phyloP scores from a whole-genome alignment of 352 stramenopile genomes.

The Globisporangium acanthophoron region DNA sequence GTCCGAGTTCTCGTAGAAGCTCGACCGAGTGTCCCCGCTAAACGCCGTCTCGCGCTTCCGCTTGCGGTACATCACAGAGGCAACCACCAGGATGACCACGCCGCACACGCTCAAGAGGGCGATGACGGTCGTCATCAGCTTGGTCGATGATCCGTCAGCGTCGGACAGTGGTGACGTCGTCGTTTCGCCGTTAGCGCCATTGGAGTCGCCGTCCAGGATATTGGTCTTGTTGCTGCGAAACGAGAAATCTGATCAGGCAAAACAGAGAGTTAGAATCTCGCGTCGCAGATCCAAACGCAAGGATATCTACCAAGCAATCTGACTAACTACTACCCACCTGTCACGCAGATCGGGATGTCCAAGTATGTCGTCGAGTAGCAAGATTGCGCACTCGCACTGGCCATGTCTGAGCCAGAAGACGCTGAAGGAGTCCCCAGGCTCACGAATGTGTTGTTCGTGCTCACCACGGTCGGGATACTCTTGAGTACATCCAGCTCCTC shows the following conservation, averaged over 20 bases:
- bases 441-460: slow-evolving; percentile 13
- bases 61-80: slow-evolving; percentile 8
- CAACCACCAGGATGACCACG: slow-evolving; percentile 10
- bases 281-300: too few species aligned
- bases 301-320: too few species aligned
- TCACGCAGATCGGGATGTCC: slow-evolving; percentile 19
- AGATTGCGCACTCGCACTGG: not conserved
- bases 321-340: slow-evolving; percentile 4
- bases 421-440: not conserved
- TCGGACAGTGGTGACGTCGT: not conserved
- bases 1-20: slow-evolving; percentile 17
- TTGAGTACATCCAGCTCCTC: slow-evolving; percentile 12
- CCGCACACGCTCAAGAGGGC: slow-evolving; percentile 8
- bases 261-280: not conserved
- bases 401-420: not conserved
- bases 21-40: slow-evolving; percentile 14
- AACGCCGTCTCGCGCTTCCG: not conserved
- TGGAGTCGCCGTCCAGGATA: not conserved
- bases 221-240: slow-evolving; percentile 2
- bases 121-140: slow-evolving; percentile 13
- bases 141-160: slow-evolving; percentile 4
- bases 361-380: slow-evolving; percentile 4
- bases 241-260: slow-evolving; percentile 1
- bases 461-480: slow-evolving; percentile 14
- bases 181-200: not conserved